Conservation (phyloP, 306 rosid genomes). For the Lagenaria siceraria region DNA sequence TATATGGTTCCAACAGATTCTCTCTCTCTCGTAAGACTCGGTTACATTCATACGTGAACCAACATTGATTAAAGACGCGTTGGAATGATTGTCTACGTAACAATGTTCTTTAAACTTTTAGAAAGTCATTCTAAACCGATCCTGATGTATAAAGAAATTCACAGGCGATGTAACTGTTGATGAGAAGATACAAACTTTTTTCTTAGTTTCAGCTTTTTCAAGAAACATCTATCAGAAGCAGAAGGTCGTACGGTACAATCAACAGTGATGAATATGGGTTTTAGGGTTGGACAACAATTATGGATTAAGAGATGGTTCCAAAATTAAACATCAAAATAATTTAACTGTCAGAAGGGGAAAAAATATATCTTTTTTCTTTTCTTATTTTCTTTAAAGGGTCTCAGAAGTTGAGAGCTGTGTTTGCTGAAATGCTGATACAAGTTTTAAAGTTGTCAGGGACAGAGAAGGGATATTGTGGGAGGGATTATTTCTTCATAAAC, state of each 20-base stretch:
- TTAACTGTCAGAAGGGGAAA: neutral
- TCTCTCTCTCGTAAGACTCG: neutral
- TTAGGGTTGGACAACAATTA: neutral
- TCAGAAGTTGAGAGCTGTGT: neutral
- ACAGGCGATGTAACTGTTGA: neutral
- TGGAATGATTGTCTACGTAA: too few species aligned
- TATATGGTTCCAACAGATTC: slow-evolving; percentile 9
- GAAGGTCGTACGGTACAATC: neutral
- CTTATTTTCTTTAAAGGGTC: neutral
- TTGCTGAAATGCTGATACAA: neutral
- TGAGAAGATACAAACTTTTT: neutral
- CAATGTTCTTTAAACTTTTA: too few species aligned
- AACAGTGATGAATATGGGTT: slow-evolving; percentile 1
- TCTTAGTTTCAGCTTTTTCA: neutral
- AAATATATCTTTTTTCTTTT: neutral
- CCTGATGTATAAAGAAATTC: neutral
- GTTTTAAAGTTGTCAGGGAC: neutral
- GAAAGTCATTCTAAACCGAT: too few species aligned
- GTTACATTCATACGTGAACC: too few species aligned
- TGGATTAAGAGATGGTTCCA: slow-evolving; percentile 7
- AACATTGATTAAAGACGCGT: too few species aligned
- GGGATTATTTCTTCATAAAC: neutral
- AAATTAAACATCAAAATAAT: slow-evolving; percentile 10
- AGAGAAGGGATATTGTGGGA: neutral
- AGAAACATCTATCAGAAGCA: slow-evolving; percentile 5